A percentile compares a stretch with the other conserved stretches of the same genome.
phyloP scores from a whole-genome alignment of 768 basidiomycete species.

The Hypsizygus marmoreus region DNA sequence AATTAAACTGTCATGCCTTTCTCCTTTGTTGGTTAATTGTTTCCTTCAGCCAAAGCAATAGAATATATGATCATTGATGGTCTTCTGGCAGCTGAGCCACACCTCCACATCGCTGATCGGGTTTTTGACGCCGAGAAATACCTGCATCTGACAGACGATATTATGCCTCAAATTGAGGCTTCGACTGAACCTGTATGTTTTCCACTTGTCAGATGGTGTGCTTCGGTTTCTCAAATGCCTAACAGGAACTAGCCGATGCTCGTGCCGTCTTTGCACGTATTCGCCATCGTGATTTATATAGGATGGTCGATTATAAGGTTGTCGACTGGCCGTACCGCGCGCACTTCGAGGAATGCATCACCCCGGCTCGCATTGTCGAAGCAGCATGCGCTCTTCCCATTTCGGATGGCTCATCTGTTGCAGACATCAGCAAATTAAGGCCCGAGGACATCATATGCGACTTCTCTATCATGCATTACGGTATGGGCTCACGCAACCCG shows the following conservation, averaged over 20 bases:
- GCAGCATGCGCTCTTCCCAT: conserved; percentile 33
- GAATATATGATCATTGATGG: conserved; percentile 87
- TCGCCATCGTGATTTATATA: conserved; percentile 65
- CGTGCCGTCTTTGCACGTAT: conserved; percentile 66
- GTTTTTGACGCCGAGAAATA: conserved; percentile 62
- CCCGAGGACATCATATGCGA: conserved; percentile 64
- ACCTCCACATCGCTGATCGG: conserved; percentile 58
- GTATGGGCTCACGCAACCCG: conserved; percentile 72
- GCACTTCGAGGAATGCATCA: conserved; percentile 40
- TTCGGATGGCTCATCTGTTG: conserved; percentile 22
- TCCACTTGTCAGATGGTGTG: not conserved
- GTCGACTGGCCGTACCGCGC: conserved; percentile 42
- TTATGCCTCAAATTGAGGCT: conserved; percentile 60
- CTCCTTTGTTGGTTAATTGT: not conserved
- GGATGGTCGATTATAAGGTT: conserved; percentile 64
- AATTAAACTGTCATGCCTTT: conserved; percentile 17
- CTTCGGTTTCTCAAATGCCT: no score
- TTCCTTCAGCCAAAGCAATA: conserved; percentile 64
- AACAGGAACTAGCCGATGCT: conserved; percentile 61
- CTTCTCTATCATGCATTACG: conserved; percentile 70
- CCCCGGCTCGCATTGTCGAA: conserved; percentile 43
- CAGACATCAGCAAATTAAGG: conserved; percentile 36
- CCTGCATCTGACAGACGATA: conserved; percentile 67
- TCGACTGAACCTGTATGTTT: conserved; percentile 49
- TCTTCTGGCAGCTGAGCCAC: conserved; percentile 64